Evolutionary conservation across 257 asterid species (phyloP), one percentile per base, ranked within the genome.

Genomic region (Solanum megistacrolobum): DNA sequence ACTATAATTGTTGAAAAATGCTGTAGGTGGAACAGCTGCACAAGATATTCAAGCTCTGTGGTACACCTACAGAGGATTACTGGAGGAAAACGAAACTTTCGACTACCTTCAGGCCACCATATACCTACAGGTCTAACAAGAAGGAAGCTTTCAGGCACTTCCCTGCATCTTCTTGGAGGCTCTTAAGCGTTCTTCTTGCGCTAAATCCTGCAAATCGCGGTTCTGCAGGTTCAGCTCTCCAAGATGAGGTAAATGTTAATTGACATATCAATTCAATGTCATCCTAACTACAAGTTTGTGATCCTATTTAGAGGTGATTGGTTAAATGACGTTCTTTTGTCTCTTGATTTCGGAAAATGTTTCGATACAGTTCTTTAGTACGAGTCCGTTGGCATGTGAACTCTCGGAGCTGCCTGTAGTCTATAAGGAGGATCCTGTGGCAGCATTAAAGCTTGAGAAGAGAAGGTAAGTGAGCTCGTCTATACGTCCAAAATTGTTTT

Each of bases 1-100:
- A 7, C 31, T 75, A 60, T 58, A 11, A 35, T 5, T 29, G 1
- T 58, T 12, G 46, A 68, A 32, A 65, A 27, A 36, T 69, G 4
- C 14, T 74, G 20, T 84, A 96, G 99, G 96, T 95, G 52, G 99
- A 96, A 89, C 99, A 96, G 92, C 89, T 95, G 16, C 98, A 95
- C 87, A 91, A 86, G 90, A 94, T 95, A 29, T 95, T 94, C 93
- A 94, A 92, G 91, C 94, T 96, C 1, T 96, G 98, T 79, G 98
- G 98, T n/a, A 92, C 98, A 5, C 98, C 97, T 73, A 16, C 97
- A 27, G 95, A 93, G 69, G 97, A 92, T 29, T 96, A 82, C 87
- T 96, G 92, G 86, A 91, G 89, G 88, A 87, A 86, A 90, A 71
- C 89, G 87, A 96, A 91, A 91, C 88, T 94, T 48, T 91, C 93